Base-by-base conservation (phyloP, 495 filamentous ascomycete genomes). In the Lepraria neglecta region DNA sequence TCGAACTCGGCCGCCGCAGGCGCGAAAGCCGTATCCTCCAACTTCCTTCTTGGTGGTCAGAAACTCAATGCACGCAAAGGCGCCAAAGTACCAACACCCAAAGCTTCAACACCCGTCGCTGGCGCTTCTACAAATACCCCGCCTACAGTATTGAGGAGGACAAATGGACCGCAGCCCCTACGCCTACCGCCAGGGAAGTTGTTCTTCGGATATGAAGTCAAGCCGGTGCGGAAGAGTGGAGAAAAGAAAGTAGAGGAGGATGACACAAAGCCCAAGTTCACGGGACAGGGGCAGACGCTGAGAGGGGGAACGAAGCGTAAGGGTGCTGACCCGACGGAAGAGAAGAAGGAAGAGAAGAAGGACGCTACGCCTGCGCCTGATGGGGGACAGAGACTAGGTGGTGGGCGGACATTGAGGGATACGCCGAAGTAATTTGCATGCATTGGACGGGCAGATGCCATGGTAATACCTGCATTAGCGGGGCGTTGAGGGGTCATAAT, bases 181-280 rank as follows among this genome's bases (percentile, higher is more conserved):
- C 82, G 94, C 24, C 74, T 98, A 55, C 84, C 90, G 3, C 88
- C 86, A 0, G 92, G 92, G 60, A 92, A 96, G 69, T 77, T 98
- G 7, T 98, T 98, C 76, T 94, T 98, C 65, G 94, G 94, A 12
- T 98, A 97, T 68, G 85, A 94, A 62, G 80, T 96, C 71, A 92
- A 87, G 68, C 91, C 91, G 0, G 80, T 92, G 21, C 90, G 87
- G 77, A 89, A 89, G 46, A 85, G 86, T 24, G 88, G 84, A 31
- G 88, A 90, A 60, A 82, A 86, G 56, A 86, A 83, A 24, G 76
- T 79, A 54, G 81, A 82, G 33, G 83, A 84, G 48, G 77, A 81
- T 31, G 83, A 84, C 3, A 72, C 74, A 52, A 86, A 87, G 67
- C 87, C 86, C 11, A 80, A 87, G 64, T 98, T 97, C 72, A 80